Base-by-base conservation (phyloP, 116 monocot genomes). In the Papilionanthe hybrid region DNA sequence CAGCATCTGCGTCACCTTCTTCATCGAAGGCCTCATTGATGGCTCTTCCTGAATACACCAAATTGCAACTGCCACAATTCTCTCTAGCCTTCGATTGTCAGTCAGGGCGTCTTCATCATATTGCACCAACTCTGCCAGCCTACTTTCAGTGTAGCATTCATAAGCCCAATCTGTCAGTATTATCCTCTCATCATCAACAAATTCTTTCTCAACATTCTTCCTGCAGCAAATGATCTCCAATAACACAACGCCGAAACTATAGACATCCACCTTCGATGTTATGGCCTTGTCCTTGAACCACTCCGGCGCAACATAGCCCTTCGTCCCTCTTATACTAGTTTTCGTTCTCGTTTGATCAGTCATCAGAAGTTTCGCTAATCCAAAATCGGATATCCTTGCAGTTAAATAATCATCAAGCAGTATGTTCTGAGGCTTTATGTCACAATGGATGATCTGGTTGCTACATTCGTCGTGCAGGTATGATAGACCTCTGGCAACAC, bases 361-460 rank as follows among this genome's bases (percentile, higher is more conserved):
- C 0, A 41, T 27, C 1, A 91, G 32, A 10, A 91, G 89, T 76
- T 89, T 91, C 0, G 93, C 84, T 13, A 93, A 45, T 0, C 93
- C 93, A 15, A 93, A 93, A 49, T 91, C 91, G 0, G 93, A 87
- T 12, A 93, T 83, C 78, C 65, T 84, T 1, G 91, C 79, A 1
- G 68, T 79, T 9, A 86, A 67, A 28, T 83, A 47, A 20, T 86
- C 87, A 55, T 87, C 89, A 3, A 93, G 75, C 10, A 93, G 87
- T 45, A 94, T 84, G 72, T 94, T 94, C 47, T 83, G 79, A 0
- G 92, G 86, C 75, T 92, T 94, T 20, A 94, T 87, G 48, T 94
- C 92, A 2, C 90, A 87, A 49, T 91, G 94, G 23, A 88, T 80
- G 69, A 93, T 88, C 49, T 49, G 88, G 3, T 71, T 69, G 11